Base-by-base conservation (phyloP, 495 filamentous ascomycete genomes). In the Parathielavia hyrcaniae region DNA sequence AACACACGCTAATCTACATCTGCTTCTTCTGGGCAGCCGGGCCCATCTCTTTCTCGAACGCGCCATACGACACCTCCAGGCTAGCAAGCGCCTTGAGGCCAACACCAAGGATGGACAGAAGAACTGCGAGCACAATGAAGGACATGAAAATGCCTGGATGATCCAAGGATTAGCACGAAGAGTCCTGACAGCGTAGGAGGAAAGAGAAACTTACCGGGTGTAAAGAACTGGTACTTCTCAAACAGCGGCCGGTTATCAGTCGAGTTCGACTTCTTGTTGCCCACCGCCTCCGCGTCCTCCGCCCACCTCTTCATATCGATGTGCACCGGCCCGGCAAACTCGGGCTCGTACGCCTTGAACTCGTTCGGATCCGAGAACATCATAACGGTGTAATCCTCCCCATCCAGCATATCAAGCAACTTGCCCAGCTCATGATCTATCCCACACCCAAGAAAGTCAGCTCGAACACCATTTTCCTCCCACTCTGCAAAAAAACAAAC, bases 11-110 rank as follows among this genome's bases (percentile, higher is more conserved):
- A 43, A 6, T 51, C 44, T 74, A 81, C 74, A 86, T 78, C 69
- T 87, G 81, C 77, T 95, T 95, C 81, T 88, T 95, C 74, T 95
- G 88, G 54, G 83, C 88, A 35, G 81, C 77, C 46, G 90, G 86
- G 0, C 91, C 89, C 74, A 89, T 96, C 69, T 97, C 92, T 79
- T 93, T 96, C 67, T 95, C 91, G 70, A 98, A 98, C 1, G 93
- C 91, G 49, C 86, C 88, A 73, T 97, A 97, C 11, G 87, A 84
- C 13, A 97, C 88, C 70, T 96, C 76, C 39, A 98, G 75, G 59
- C 90, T 91, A 7, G 80, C 73, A 8, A 98, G 73, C 20, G 88
- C 90, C 55, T 66, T 80, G 50, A 97, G 75, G 23, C 83, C 93
- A 50, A 90, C 84, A 64, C 84, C 86, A 17, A 96, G 71, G 61